These are phyloP conservation scores for Aureobasidium melanogenum DNA, from an alignment of 2,329 filamentous ascomycete species.

Conservation along the genomic window DNA sequence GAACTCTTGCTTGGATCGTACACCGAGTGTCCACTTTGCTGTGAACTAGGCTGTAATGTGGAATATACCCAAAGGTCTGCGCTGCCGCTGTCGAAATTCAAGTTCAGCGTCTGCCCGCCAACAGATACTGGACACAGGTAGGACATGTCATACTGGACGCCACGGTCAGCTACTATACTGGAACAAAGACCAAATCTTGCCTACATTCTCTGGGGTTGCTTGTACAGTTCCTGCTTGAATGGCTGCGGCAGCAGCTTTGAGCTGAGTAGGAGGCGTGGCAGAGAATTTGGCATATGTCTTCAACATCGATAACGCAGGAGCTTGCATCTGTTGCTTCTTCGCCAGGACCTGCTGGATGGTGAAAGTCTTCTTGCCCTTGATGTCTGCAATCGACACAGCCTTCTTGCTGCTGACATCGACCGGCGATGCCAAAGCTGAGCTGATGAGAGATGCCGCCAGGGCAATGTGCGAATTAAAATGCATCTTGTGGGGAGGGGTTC, in stretches of 20 bases:
- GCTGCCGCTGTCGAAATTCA: constrained; percentile 65
- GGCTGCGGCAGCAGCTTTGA: constrained; percentile 26
- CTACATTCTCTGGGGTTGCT: constrained; percentile 25
- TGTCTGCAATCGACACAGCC: constrained; percentile 19
- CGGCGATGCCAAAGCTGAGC: constrained; percentile 22
- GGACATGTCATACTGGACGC: constrained; percentile 12
- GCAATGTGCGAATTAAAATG: constrained; percentile 20
- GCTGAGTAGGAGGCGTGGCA: constrained; percentile 21
- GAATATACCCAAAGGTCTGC: constrained; percentile 65
- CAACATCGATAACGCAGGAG: constrained; percentile 24
- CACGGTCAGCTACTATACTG: background rate
- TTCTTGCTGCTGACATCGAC: constrained; percentile 16
- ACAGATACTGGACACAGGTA: constrained; percentile 50
- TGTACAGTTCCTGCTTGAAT: constrained; percentile 30
- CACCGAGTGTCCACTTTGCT: constrained; percentile 46
- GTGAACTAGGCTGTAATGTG: constrained; percentile 41
- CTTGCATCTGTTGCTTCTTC: constrained; percentile 28
- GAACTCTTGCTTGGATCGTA: constrained; percentile 45
- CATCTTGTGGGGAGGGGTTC: constrained; percentile 16
- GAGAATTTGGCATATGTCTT: constrained; percentile 18
- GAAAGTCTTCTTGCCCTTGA: constrained; percentile 19
- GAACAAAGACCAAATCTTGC: background rate
- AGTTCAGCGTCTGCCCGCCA: constrained; percentile 52
- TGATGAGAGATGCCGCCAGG: constrained; percentile 23
- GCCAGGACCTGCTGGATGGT: constrained; percentile 26